These are phyloP conservation scores for Prototheca wickerhamii DNA, from an alignment of 163 green algal species.

Conservation along the genomic window DNA sequence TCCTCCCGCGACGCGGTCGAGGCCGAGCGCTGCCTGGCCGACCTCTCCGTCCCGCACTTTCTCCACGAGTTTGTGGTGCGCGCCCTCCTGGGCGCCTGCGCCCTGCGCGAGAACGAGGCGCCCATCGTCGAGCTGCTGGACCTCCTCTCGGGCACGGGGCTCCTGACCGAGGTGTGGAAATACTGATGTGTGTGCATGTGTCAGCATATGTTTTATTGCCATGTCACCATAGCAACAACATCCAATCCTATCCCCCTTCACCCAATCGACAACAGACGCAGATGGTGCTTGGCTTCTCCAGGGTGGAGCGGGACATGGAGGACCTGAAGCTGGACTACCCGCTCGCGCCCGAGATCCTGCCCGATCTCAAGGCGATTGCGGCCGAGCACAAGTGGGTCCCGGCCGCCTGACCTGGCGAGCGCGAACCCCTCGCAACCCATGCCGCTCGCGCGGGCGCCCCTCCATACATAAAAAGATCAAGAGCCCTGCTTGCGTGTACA, in stretches of 20 bases:
- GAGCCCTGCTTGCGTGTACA: too few relatives aligned
- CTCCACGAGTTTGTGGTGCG: constrained; percentile 87
- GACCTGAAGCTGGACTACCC: constrained; percentile 77
- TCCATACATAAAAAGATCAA: too few relatives aligned
- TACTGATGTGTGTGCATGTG: too few relatives aligned
- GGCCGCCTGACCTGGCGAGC: neutral
- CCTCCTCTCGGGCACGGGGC: constrained; percentile 30
- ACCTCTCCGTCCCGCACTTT: constrained; percentile 87
- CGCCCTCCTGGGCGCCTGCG: neutral
- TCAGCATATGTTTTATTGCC: too few relatives aligned
- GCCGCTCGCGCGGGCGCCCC: neutral
- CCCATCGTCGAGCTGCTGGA: constrained; percentile 17
- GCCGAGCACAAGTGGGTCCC: constrained; percentile 11
- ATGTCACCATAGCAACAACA: too few relatives aligned
- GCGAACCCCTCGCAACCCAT: neutral
- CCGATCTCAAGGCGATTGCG: neutral
- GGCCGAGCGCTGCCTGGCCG: constrained; percentile 55
- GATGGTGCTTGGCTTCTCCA: constrained; percentile 53
- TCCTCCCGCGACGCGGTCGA: constrained; percentile 56
- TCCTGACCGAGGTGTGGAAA: constrained; percentile 25
- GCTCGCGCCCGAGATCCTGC: constrained; percentile 33
- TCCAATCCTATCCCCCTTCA: neutral
- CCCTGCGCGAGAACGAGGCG: neutral
- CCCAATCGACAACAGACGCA: constrained; percentile 36
- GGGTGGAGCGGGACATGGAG: constrained; percentile 53